Evolutionary conservation across 2,329 filamentous ascomycete genomes (phyloP), one percentile per base, ranked within the genome.

Genomic region (Cladophialophora carrionii): DNA sequence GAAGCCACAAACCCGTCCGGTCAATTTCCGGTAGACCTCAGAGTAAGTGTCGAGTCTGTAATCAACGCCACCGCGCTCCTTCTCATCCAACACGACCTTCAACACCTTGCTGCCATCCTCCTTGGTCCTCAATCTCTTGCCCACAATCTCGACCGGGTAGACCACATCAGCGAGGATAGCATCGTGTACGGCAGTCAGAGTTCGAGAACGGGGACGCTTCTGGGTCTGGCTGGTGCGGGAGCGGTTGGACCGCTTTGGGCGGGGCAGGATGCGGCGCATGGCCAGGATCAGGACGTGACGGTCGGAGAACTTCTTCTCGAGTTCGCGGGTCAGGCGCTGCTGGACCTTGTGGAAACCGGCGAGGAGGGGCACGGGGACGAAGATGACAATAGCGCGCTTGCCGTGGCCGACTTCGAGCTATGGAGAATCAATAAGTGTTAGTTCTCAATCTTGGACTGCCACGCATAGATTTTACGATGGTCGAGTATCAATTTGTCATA

Each of bases 281-380:
- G 95, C 95, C 77, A 99, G 90, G 88, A 99, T 92, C 82, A 99
- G 87, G 82, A 99, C 95, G 84, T 99, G 95, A 84, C 95, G 95
- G 88, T 99, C 95, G 73, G 95, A 98, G 92, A 99, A 99, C 87
- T 99, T 99, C 92, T 99, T 99, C 90, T 99, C 95, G 80, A 99
- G 93, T 88, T 99, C 95, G 85, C 95, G 95, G 83, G 95, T 99
- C 80, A 99, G 89, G 81, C 95, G 93, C 87, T 98, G 95, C 89
- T 99, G 95, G 81, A 96, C 92, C 81, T 95, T 93, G 91, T 98
- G 95, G 92, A 97, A 99, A 82, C 91, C 91, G 83, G 89, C 86
- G 82, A 99, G 92, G 83, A 96, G 92, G 84, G 95, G 95, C 82
- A 99, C 95, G 82, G 95, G 95, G 88, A 99, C 95, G 91, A 99